Base-by-base conservation (phyloP, 257 asterid genomes). In the Gardenia jasminoides region DNA sequence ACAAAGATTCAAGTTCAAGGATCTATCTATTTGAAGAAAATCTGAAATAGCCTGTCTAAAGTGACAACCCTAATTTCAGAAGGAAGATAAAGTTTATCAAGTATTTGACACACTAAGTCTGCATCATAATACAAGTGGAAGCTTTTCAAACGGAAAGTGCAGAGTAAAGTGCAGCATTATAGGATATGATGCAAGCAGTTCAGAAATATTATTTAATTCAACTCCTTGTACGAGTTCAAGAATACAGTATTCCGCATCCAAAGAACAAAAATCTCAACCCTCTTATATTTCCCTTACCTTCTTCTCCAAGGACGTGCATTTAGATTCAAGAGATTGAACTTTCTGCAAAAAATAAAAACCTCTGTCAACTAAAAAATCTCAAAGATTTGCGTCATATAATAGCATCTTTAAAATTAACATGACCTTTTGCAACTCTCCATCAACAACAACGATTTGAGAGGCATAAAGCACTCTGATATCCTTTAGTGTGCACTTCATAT, bases 401-500 rank as follows among this genome's bases (percentile, higher is more conserved):
- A 72, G 56, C 68, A 59, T 46, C n/a, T 28, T 47, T 74, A 70
- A 28, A 78, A 61, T 39, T 61, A 13, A 24, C 33, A 59, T 36
- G 75, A 95, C 99, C 98, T 92, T 89, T 80, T 91, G 94, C 79
- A 93, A 88, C 83, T 86, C 87, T 72, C 85, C 91, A 47, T 95
- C 97, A 26, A 89, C 76, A 68, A 88, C 91, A 81, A 88, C 91
- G 75, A 95, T 62, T 71, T 78, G 91, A 76, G 94, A 76, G 26
- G 97, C 97, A 82, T 92, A 95, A 82, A 95, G 94, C 44, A 86
- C 80, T 59, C 99, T 87, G 67, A 95, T 86, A 81, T 88, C 91
- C 90, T 89, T 92, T 76, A 89, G 13, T 31, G 84, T 74, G 80
- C 97, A 89, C 81, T 80, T 91, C 83, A 47, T 85, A 76, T 92